Evolutionary conservation across 108 stramenopile species (phyloP), one percentile per base, ranked within the genome.

Genomic region (Skeletonema menzelii): DNA sequence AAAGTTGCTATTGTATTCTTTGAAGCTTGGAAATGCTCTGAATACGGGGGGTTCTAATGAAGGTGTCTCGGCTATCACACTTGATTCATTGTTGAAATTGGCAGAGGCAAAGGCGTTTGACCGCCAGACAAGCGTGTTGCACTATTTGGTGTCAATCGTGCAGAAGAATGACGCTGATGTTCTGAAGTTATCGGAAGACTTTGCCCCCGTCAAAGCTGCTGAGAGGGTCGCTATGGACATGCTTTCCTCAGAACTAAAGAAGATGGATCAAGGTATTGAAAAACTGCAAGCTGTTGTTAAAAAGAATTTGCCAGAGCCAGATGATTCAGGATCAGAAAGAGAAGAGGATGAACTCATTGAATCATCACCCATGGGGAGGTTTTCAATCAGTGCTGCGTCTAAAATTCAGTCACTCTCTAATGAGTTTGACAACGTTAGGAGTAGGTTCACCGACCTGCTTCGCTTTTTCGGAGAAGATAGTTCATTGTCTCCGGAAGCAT

Each of bases 21-120:
- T 82, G 53, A 73, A 75, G 55, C 62, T 78, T 11, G 77, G 77
- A 35, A 82, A 82, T 69, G 76, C 77, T 12, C 38, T 82, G 0
- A 82, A 82, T 62, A 82, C 72, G 14, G 80, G 59, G 61, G 80
- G 71, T 15, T 65, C 76, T 2, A 63, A 40, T 22, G 66, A 77
- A 60, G 76, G 67, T 27, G 82, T 73, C 28, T 64, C 61, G 46
- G 82, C 82, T 32, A 82, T 82, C 27, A 79, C 77, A 11, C 35
- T 82, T 1, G 76, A 74, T 58, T 82, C 82, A 35, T 31, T 82
- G 1, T 35, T 74, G 46, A 79, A 82, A 38, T 42, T 82, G 11
- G 69, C 63, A 38, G 79, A 80, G 47, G 79, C 79, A 47, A 80
- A 80, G 59, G 79, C 79, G 8, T 80, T 80, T 47, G 79, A 80